These are phyloP conservation scores for Paecilomyces dactylethromorphus DNA, from an alignment of 2,329 filamentous ascomycete genomes.

Conservation along the genomic window DNA sequence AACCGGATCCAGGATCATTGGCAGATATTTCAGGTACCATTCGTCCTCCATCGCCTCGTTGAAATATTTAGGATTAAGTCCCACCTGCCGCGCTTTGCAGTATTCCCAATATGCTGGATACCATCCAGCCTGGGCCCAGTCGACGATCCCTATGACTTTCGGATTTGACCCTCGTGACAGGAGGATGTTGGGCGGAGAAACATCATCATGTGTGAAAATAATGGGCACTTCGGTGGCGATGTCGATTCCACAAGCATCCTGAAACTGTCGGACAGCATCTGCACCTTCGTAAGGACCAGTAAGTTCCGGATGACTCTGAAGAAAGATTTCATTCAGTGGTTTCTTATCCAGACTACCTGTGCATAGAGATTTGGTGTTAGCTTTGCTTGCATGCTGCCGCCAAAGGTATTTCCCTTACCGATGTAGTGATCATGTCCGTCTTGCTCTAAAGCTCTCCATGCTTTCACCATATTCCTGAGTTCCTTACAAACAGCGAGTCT, in stretches of 20 bases:
- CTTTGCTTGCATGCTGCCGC: conserved; percentile 1
- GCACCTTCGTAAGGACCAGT: conserved; percentile 22
- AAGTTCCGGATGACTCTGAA: conserved; percentile 12
- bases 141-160: conserved; percentile 18
- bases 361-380: not conserved
- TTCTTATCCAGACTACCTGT: conserved; percentile 22
- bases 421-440: conserved; percentile 9
- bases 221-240: conserved; percentile 16
- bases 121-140: conserved; percentile 24
- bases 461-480: conserved; percentile 18
- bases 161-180: conserved; percentile 15
- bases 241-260: conserved; percentile 22
- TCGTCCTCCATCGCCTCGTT: conserved; percentile 12
- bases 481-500: conserved; percentile 23
- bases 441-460: conserved; percentile 12
- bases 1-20: conserved; percentile 16
- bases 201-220: conserved; percentile 16
- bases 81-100: conserved; percentile 20
- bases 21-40: conserved; percentile 20
- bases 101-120: conserved; percentile 27
- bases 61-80: conserved; percentile 13
- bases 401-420: conserved; percentile 8
- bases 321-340: conserved; percentile 26
- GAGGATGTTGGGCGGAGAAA: conserved; percentile 15
- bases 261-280: conserved; percentile 24